A percentile compares a stretch with the other conserved stretches of the same genome.
Evolutionary conservation across 306 rosid genomes (phyloP).

Genomic region (Dicorynia guianensis): DNA sequence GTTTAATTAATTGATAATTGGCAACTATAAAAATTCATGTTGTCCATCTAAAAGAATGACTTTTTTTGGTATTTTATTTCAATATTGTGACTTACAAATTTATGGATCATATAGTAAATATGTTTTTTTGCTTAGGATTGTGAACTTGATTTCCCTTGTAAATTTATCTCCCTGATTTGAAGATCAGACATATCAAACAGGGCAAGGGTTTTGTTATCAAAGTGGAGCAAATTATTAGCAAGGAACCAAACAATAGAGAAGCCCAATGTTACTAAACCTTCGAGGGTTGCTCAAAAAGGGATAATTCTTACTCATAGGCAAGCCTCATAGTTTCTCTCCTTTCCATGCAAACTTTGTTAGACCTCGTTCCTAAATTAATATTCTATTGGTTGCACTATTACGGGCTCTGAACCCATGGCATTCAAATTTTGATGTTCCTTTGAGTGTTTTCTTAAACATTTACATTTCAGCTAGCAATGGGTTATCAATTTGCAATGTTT

Average conservation of each 20-base stretch:
- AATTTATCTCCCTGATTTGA: slow-evolving; percentile 66
- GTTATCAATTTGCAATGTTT: slow-evolving; percentile 40
- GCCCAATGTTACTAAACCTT: slow-evolving; percentile 54
- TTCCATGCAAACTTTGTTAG: slow-evolving; percentile 10
- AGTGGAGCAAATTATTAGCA: slow-evolving; percentile 64
- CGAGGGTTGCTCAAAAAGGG: slow-evolving; percentile 44
- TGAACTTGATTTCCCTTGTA: slow-evolving; percentile 30
- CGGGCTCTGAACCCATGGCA: slow-evolving; percentile 75
- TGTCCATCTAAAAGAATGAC: too few species aligned
- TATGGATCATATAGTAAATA: not conserved
- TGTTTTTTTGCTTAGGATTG: slow-evolving; percentile 2
- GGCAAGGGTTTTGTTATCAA: slow-evolving; percentile 69
- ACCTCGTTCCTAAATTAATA: slow-evolving; percentile 40
- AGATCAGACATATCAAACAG: slow-evolving; percentile 80
- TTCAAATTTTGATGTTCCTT: slow-evolving; percentile 61
- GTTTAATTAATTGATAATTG: too few species aligned
- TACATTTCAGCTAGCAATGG: slow-evolving; percentile 28
- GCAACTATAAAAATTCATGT: too few species aligned
- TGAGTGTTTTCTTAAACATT: slow-evolving; percentile 52
- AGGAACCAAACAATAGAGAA: slow-evolving; percentile 58
- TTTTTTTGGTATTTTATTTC: too few species aligned
- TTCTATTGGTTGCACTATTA: slow-evolving; percentile 55
- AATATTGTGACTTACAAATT: too few species aligned
- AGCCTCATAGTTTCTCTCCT: slow-evolving; percentile 30
- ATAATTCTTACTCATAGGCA: slow-evolving; percentile 60